Evolutionary conservation across 1,284 basidiomycete genomes (phyloP), one percentile per base, ranked within the genome.

Genomic region (Cystobasidium slooffiae): DNA sequence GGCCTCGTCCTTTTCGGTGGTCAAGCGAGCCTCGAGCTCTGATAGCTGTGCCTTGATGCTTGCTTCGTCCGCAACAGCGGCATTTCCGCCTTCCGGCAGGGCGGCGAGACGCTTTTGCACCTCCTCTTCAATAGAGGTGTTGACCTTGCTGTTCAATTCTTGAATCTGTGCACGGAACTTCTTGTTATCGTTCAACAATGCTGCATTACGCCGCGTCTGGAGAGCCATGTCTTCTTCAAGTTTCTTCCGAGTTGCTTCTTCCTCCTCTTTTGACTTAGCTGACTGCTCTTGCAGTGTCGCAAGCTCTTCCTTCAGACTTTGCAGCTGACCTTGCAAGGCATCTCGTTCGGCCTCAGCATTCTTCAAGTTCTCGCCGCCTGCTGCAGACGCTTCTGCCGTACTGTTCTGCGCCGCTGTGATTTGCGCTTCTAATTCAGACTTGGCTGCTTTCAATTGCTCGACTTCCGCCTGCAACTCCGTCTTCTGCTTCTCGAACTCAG

Each of bases 21-120:
- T 51, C 52, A 75, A 55, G 18, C 69, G 68, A 18, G 61, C 46
- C 37, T 75, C 75, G 22, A 72, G 63, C 58, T 72, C 75, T 12
- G 67, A 58, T 18, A 67, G 44, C 18, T 67, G 53, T 3, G 53
- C 46, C 39, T 64, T 51, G 41, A 51, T 31, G 31, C 31, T 14
- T 31, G 59, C 69, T 55, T 64, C 68, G 9, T 39, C 52, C 4
- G 16, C 37, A 10, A 12, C 55, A 31, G 53, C 37, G 12, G 39
- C 44, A 39, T 18, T 22, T 14, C 37, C 47, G 44, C 8, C 65
- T 16, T 39, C 65, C 22, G 55, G 63, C 31, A 59, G 14, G 14
- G 58, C 64, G 14, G 68, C 69, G 39, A 75, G 37, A 8, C 69
- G 52, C 44, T 55, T 65, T 41, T 72, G 53, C 1, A 72, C 46